Percentiles rank a stretch among this genome's conserved stretches.
Conservation (phyloP, 768 basidiomycete genomes). For the Boletus rex-veris region DNA sequence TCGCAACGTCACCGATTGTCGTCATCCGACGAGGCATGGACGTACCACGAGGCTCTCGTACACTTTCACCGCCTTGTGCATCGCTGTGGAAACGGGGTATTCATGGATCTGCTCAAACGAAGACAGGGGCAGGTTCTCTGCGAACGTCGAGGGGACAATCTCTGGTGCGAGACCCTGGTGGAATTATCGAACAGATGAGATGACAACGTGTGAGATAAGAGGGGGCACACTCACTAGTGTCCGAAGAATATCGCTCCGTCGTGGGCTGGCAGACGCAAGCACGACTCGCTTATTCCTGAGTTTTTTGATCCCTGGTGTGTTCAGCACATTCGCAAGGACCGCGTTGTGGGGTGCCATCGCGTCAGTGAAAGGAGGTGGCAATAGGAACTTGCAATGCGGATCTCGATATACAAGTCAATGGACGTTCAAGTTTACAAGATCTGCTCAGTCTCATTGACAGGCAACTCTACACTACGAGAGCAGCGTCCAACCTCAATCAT, state of each 20-base stretch:
- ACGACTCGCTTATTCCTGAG: slow-evolving; percentile 75
- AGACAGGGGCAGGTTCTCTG: slow-evolving; percentile 66
- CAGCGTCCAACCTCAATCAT: slow-evolving; percentile 16
- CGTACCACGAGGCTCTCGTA: slow-evolving; percentile 77
- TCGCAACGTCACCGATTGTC: neutral
- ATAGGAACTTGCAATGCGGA: neutral
- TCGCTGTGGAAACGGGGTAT: slow-evolving; percentile 74
- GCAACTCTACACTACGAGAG: neutral
- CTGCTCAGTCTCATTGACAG: neutral
- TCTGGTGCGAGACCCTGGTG: slow-evolving; percentile 62
- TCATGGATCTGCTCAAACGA: slow-evolving; percentile 70
- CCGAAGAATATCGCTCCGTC: slow-evolving; percentile 78
- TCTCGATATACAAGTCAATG: no score
- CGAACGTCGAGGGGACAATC: slow-evolving; percentile 72
- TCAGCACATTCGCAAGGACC: slow-evolving; percentile 63
- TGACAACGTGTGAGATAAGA: neutral
- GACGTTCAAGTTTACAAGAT: neutral
- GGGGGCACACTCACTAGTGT: slow-evolving; percentile 49
- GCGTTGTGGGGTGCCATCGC: slow-evolving; percentile 35
- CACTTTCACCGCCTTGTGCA: slow-evolving; percentile 81
- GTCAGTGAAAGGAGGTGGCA: neutral
- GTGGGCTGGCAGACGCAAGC: slow-evolving; percentile 83
- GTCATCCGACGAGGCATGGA: neutral
- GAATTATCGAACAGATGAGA: neutral
- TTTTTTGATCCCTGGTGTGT: slow-evolving; percentile 58